Conservation (phyloP, 2,329 filamentous ascomycete genomes). For the Pseudogymnoascus sp. region DNA sequence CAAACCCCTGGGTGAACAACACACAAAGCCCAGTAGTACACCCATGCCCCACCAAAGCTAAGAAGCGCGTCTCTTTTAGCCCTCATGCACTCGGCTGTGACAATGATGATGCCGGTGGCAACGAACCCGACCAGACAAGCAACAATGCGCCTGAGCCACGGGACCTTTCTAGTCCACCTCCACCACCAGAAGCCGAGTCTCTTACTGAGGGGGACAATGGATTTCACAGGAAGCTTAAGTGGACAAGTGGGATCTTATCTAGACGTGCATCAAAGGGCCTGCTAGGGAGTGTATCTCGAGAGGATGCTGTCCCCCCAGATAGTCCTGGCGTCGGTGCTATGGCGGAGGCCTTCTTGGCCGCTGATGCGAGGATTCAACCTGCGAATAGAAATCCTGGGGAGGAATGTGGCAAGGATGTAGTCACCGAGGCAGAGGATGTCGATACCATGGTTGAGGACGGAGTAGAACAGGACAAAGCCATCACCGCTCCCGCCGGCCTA, state of each 20-base stretch:
- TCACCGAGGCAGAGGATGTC: neutral
- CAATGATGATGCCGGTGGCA: neutral
- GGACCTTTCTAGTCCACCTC: neutral
- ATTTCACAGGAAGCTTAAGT: neutral
- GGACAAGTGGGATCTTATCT: neutral
- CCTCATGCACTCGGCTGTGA: slow-evolving; percentile 6
- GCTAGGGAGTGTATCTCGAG: neutral
- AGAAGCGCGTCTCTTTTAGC: slow-evolving; percentile 27
- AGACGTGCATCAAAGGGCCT: neutral
- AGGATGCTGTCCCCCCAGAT: neutral
- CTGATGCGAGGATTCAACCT: slow-evolving; percentile 27
- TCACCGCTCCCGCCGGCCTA: neutral
- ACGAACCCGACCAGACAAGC: neutral
- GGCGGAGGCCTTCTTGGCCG: slow-evolving; percentile 42
- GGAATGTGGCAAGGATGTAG: neutral
- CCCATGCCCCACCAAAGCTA: slow-evolving; percentile 12
- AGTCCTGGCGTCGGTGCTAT: slow-evolving; percentile 33
- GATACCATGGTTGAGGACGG: neutral
- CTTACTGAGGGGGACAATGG: neutral
- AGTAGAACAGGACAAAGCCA: neutral
- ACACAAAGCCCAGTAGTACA: neutral
- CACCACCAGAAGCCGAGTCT: neutral
- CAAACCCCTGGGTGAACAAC: neutral
- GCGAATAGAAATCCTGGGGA: neutral
- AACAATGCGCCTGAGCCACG: neutral